Conservation (phyloP, 192 early-diverging fungal species). For the Coemansia sp. region DNA sequence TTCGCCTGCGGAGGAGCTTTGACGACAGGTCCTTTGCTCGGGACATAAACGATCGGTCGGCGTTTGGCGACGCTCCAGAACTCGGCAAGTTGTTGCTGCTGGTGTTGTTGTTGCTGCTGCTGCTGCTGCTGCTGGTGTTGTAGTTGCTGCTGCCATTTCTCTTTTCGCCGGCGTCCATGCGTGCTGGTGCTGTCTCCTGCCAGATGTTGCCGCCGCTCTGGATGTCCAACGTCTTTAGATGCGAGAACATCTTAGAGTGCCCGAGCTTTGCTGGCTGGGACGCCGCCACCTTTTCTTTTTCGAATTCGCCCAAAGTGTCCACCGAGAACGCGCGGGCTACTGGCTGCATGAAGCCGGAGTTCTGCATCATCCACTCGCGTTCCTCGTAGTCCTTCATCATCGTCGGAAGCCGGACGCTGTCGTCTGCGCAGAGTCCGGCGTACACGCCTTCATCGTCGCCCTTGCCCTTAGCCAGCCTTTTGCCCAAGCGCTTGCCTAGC, state of each 20-base stretch:
- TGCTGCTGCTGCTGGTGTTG: not conserved
- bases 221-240: not conserved
- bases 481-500: constrained; percentile 30
- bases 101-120: not conserved
- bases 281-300: not conserved
- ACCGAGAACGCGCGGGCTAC: constrained; percentile 24
- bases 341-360: constrained; percentile 10
- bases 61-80: not conserved
- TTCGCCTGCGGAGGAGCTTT: constrained; percentile 13
- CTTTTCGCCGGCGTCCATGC: no score
- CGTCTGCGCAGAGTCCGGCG: constrained; percentile 28
- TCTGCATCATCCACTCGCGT: constrained; percentile 33
- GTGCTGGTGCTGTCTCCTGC: not conserved
- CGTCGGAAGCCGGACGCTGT: constrained; percentile 18
- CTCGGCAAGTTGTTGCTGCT: not conserved
- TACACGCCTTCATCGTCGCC: constrained; percentile 17
- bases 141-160: constrained; percentile 1
- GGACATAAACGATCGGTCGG: constrained; percentile 19
- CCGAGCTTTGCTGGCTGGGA: not conserved
- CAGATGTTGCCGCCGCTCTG: not conserved
- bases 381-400: constrained; percentile 49
- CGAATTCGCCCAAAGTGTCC: constrained; percentile 16
- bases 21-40: constrained; percentile 40
- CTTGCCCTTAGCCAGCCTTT: constrained; percentile 21
- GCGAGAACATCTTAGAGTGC: constrained; percentile 7